These are phyloP conservation scores for Huntiella decipiens DNA, from an alignment of 2,329 filamentous ascomycete species.

Conservation along the genomic window DNA sequence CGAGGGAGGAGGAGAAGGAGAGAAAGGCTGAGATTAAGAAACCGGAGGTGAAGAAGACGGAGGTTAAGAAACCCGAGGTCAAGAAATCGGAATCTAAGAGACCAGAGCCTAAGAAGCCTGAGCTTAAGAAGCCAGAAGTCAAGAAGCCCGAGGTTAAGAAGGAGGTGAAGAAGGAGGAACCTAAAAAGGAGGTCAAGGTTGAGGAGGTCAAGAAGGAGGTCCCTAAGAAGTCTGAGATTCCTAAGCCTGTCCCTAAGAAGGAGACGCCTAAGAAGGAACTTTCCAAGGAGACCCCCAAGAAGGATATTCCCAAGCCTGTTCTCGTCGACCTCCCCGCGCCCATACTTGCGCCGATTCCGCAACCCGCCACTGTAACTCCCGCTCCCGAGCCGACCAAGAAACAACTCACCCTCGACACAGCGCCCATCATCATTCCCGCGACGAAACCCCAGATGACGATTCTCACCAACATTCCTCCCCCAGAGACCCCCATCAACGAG, in stretches of 20 bases:
- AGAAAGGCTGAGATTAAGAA: background rate
- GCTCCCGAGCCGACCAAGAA: background rate
- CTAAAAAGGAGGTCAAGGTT: background rate
- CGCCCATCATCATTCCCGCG: background rate
- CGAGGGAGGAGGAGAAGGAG: background rate
- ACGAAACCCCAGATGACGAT: background rate
- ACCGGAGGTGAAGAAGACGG: background rate
- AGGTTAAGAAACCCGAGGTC: background rate
- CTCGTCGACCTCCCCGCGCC: too few relatives aligned
- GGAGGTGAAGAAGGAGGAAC: conserved; percentile 1
- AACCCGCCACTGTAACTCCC: too few relatives aligned
- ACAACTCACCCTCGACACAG: background rate
- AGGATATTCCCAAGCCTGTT: too few relatives aligned
- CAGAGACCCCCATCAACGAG: background rate
- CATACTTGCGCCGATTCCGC: too few relatives aligned
- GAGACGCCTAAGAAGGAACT: too few relatives aligned
- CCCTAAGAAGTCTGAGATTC: too few relatives aligned
- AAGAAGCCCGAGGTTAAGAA: background rate
- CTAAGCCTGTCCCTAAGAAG: too few relatives aligned
- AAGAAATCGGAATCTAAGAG: background rate
- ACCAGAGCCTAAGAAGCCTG: too few relatives aligned
- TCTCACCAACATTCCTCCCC: background rate
- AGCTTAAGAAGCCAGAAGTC: too few relatives aligned
- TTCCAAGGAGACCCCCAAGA: too few relatives aligned
- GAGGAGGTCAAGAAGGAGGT: too few relatives aligned